Conservation (phyloP, 352 stramenopile genomes). For the Pythium dissotocum region DNA sequence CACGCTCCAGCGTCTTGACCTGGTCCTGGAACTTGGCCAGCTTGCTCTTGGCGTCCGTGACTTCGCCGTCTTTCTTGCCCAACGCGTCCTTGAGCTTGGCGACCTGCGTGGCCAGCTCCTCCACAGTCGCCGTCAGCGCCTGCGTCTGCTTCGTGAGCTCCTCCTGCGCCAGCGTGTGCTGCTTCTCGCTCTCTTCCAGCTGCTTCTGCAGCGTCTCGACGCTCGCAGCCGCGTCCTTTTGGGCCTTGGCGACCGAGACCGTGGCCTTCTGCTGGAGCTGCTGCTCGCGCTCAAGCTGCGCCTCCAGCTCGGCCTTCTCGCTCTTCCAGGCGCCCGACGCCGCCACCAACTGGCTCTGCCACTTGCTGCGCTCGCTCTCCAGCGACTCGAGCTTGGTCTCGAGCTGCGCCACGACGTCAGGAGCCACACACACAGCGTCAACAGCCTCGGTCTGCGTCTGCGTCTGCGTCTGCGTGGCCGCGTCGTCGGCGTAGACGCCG, state of each 20-base stretch:
- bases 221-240: conserved; percentile 21
- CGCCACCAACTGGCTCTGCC: conserved; percentile 42
- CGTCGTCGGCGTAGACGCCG: conserved; percentile 17
- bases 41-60: conserved; percentile 29
- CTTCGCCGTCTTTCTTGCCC: conserved; percentile 31
- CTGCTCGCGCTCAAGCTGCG: conserved; percentile 34
- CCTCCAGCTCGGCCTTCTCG: conserved; percentile 34
- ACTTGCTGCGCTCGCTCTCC: conserved; percentile 38
- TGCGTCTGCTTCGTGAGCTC: conserved; percentile 37
- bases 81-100: conserved; percentile 33
- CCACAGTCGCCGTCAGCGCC: conserved; percentile 32
- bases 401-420: conserved; percentile 38
- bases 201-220: conserved; percentile 9
- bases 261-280: conserved; percentile 23
- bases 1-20: conserved; percentile 43
- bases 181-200: neutral
- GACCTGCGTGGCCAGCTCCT: conserved; percentile 37
- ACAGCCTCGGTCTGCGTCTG: conserved; percentile 5
- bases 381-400: conserved; percentile 52
- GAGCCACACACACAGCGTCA: conserved; percentile 26
- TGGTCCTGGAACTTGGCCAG: conserved; percentile 39
- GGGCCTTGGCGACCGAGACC: conserved; percentile 22
- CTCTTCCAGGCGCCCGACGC: conserved; percentile 33
- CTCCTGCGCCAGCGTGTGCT: conserved; percentile 29
- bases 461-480: conserved; percentile 29